Evolutionary conservation across 768 basidiomycete species (phyloP), one percentile per base, ranked within the genome.

Genomic region (Leucocoprinus leucothites): DNA sequence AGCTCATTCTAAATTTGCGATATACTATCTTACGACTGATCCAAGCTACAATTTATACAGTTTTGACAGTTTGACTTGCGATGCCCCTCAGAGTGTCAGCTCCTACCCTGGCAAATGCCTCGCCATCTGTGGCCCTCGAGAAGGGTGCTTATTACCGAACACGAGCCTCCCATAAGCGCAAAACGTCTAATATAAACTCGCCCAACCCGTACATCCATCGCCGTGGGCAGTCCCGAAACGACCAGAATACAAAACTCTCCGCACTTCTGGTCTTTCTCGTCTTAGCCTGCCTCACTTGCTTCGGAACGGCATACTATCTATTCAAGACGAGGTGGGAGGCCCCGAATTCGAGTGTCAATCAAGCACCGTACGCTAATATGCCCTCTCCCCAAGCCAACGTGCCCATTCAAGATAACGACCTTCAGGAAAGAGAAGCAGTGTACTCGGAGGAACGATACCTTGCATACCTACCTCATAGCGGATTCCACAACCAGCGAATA

Each of bases 401-500:
- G 44, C 59, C 56, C 61, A 58, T 58, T 41, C 51, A 41, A 55
- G 49, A 63, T 60, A 44, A 59, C 19, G 13, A 49, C 62, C 24
- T 53, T 60, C 40, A 45, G 60, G 45, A 40, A 47, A 16, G 31
- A 51, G 49, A 31, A 48, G 43, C 25, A 31, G 19, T 58, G 28
- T 41, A 70, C 53, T 58, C 60, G 1, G 53, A 67, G 11, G 74
- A 75, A 57, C 72, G 65, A 50, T 93, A 79, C 66, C 68, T 94
- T 18, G 76, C 88, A 18, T 93, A 90, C 66, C 74, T 93, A 18
- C 90, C 91, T 11, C 90, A 93, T 65, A 89, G 87, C 58, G 88
- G 89, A 2, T 87, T 89, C 60, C 89, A 93, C 69, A 93, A 91
- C 67, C 89, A 93, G 70, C 85, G 90, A 31, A 91, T 94, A 60